Percentiles rank a stretch among this genome's conserved stretches.
Evolutionary conservation across 208 protist species (phyloP).

Genomic region (Leishmania arabica): DNA sequence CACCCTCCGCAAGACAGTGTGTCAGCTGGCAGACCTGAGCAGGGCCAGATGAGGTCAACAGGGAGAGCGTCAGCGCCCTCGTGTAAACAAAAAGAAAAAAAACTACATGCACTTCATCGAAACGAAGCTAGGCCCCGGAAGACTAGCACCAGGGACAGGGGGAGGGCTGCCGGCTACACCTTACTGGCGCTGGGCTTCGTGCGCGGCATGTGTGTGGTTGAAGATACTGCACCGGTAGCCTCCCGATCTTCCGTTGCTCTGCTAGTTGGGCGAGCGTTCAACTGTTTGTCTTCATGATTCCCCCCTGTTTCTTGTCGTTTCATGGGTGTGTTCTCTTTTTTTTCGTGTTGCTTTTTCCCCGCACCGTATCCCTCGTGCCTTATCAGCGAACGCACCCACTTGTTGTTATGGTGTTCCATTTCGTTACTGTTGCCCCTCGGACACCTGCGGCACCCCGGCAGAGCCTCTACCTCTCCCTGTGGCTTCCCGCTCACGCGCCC

Average conservation of each 20-base stretch:
- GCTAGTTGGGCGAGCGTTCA: background rate
- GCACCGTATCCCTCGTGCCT: background rate
- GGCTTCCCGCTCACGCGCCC: background rate
- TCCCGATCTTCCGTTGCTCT: background rate
- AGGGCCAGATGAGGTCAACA: slow-evolving; percentile 53
- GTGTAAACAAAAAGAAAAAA: slow-evolving; percentile 31
- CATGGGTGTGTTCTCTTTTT: background rate
- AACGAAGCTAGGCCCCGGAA: slow-evolving; percentile 63
- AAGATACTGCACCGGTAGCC: background rate
- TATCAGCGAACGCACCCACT: background rate
- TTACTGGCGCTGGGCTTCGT: slow-evolving; percentile 53
- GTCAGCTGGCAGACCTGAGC: slow-evolving; percentile 57
- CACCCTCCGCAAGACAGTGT: slow-evolving; percentile 51
- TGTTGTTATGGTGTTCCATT: too few relatives aligned
- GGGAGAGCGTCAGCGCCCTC: slow-evolving; percentile 51
- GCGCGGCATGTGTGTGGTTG: slow-evolving; percentile 54
- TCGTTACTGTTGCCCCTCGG: too few relatives aligned
- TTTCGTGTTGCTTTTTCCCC: background rate
- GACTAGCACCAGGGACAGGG: slow-evolving; percentile 50
- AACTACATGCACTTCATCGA: slow-evolving; percentile 60
- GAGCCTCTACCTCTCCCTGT: background rate
- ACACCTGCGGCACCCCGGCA: too few relatives aligned
- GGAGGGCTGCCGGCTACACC: slow-evolving; percentile 31
- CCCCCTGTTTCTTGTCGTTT: background rate
- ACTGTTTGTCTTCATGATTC: background rate